Evolutionary conservation across 1,139 yeast genomes (phyloP), one percentile per base, ranked within the genome.

Genomic region (Magnusiomyces magnusii): DNA sequence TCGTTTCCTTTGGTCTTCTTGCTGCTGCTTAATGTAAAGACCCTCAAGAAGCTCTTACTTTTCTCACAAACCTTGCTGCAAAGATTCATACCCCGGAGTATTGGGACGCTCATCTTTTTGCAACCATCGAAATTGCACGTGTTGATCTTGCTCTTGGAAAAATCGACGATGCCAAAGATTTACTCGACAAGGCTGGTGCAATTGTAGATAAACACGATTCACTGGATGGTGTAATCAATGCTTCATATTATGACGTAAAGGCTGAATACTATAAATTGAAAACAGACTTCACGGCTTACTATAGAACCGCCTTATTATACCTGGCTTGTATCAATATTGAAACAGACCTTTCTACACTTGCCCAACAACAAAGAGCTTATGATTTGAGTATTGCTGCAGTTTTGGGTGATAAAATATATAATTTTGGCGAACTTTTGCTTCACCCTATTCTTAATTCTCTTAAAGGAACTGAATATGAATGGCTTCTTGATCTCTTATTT

Each of bases 371-470:
- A 61, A 77, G 90, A 59, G 93, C 97, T 28, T 84, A 85, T 68
- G 96, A 93, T 66, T 80, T 93, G 67, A 81, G 95, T 61, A 80
- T 91, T 57, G 85, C 96, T 51, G 99, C 98, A 0, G 77, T 93
- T 63, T 78, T 93, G 66, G 99, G 98, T 54, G 96, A 91, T 69
- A 85, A 84, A 70, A 88, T 93, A 66, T 95, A 91, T 78, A 93
- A 92, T 75, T 93, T 93, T 73, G 99, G 99, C 57, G 99, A 95
- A 74, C 81, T 93, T 65, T 80, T 93, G 61, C 83, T 91, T 70
- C 98, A 93, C 71, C 97, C 95, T 56, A 85, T 92, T 58, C 80
- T 93, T 71, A 73, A 78, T 56, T 76, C 80, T 53, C 78, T 87
- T 58, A 73, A 79, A 52, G 76, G 76, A 59, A 75, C 81, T 51